A percentile compares a stretch with the other conserved stretches of the same genome.
These are phyloP conservation scores for Acacia confusa DNA, from an alignment of 306 rosid species.

Conservation along the genomic window DNA sequence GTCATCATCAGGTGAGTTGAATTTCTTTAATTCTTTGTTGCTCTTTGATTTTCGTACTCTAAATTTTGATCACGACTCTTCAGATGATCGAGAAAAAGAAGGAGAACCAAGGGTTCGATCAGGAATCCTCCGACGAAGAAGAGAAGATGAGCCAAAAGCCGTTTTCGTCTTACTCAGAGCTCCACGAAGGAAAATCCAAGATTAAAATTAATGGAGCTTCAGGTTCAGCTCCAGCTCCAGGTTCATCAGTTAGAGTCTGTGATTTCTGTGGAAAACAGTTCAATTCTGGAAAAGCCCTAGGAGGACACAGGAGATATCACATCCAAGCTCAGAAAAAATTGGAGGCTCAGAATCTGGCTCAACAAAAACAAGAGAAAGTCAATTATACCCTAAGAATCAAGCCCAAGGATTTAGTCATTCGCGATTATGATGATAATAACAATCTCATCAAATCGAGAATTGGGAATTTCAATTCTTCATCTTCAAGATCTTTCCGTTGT, in stretches of 20 bases:
- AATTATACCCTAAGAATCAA: neutral
- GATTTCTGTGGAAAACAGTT: conserved; percentile 32
- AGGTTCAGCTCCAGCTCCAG: too few species aligned
- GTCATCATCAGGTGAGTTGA: neutral
- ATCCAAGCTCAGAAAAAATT: conserved; percentile 2
- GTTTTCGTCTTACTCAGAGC: neutral
- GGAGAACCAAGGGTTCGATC: neutral
- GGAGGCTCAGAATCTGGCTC: neutral
- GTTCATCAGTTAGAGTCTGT: neutral
- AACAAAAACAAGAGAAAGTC: conserved; percentile 14
- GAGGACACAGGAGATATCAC: conserved; percentile 40
- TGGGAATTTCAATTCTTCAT: neutral
- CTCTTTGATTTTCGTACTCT: neutral
- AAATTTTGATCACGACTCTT: neutral
- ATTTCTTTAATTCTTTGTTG: neutral
- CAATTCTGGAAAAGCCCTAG: conserved; percentile 31
- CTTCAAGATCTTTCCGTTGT: neutral
- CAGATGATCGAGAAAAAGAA: neutral
- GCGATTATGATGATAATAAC: neutral
- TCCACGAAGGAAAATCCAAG: neutral
- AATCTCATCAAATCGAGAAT: neutral
- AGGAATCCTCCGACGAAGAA: neutral
- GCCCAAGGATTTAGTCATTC: neutral
- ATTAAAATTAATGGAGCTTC: neutral
- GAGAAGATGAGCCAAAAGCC: neutral